Conservation (phyloP, 1,284 basidiomycete genomes). For the Heterobasidion irregulare region DNA sequence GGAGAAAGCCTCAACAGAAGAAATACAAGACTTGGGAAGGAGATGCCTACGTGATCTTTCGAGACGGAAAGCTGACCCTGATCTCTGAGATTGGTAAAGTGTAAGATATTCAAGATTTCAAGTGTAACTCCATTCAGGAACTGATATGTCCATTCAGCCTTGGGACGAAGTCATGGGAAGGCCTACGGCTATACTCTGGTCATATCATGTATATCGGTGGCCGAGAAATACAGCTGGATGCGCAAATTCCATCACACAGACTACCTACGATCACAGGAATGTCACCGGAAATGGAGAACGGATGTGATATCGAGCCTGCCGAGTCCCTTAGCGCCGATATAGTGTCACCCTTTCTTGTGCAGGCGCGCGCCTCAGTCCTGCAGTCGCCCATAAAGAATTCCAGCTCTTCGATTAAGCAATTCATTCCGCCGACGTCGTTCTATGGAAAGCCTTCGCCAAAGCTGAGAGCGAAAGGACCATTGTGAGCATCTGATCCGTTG, state of each 20-base stretch:
- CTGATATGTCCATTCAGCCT: slow-evolving; percentile 31
- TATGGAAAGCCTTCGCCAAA: slow-evolving; percentile 40
- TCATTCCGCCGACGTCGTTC: slow-evolving; percentile 52
- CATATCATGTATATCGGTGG: slow-evolving; percentile 43
- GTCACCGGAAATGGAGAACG: slow-evolving; percentile 17
- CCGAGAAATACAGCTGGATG: slow-evolving; percentile 57
- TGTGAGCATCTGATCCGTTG: slow-evolving; percentile 29
- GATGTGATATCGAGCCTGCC: slow-evolving; percentile 18
- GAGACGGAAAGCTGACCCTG: slow-evolving; percentile 45
- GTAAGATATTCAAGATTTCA: slow-evolving; percentile 28
- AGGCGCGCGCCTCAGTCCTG: neutral
- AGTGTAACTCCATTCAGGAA: slow-evolving; percentile 7
- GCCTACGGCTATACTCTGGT: slow-evolving; percentile 40
- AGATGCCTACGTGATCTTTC: slow-evolving; percentile 52
- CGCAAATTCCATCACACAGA: slow-evolving; percentile 34
- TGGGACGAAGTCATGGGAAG: slow-evolving; percentile 55
- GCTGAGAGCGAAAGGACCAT: slow-evolving; percentile 36
- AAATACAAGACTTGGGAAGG: slow-evolving; percentile 92
- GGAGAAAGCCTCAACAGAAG: slow-evolving; percentile 70
- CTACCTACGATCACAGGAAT: slow-evolving; percentile 37
- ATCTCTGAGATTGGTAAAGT: slow-evolving; percentile 63
- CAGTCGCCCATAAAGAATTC: slow-evolving; percentile 9
- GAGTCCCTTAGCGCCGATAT: neutral
- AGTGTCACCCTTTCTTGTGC: neutral
- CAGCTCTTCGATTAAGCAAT: slow-evolving; percentile 24